phyloP scores from a whole-genome alignment of 306 rosid species.

The Dryas octopetala region DNA sequence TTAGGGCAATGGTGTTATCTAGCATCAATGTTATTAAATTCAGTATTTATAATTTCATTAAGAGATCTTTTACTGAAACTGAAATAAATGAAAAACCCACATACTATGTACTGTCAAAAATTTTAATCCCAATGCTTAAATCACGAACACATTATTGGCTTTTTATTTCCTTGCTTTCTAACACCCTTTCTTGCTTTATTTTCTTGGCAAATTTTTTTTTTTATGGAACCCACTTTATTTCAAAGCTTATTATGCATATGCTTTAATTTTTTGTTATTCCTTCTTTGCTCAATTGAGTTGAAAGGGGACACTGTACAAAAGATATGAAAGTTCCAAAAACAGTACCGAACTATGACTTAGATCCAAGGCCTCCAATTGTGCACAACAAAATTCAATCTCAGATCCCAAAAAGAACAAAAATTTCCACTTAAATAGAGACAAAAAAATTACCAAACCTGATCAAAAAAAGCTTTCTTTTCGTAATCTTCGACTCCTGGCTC shows the following conservation, averaged over 20 bases:
- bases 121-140: too few relatives aligned
- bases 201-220: too few relatives aligned
- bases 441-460: conserved; percentile 45
- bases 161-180: too few relatives aligned
- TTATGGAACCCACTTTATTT: neutral
- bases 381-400: conserved; percentile 2
- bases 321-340: neutral
- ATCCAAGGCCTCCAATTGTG: neutral
- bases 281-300: conserved; percentile 3
- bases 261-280: neutral
- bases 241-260: neutral
- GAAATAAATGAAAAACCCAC: too few relatives aligned
- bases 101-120: neutral
- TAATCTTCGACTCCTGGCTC: conserved; percentile 71
- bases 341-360: neutral
- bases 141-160: too few relatives aligned
- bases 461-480: conserved; percentile 68
- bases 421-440: neutral
- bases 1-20: neutral
- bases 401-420: neutral
- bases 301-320: neutral
- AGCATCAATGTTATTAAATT: too few relatives aligned
- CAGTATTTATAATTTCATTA: neutral
- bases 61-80: neutral
- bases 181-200: too few relatives aligned